Evolutionary conservation across 306 rosid species (phyloP).

Genomic region (Prosopis cineraria): DNA sequence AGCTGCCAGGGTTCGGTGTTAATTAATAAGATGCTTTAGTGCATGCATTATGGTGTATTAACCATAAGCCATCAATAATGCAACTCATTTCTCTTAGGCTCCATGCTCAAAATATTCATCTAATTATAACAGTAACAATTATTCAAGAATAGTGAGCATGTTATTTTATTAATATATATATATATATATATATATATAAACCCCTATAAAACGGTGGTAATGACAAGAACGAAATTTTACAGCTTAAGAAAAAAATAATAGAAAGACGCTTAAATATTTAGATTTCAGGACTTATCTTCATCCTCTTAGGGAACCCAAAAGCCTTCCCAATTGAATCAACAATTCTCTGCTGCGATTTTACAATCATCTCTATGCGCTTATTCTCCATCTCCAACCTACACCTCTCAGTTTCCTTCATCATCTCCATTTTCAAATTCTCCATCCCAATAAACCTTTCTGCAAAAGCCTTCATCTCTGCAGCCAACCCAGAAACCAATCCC

Average conservation of each 20-base stretch:
- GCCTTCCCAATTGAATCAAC: slow-evolving; percentile 75
- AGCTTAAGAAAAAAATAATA: background rate
- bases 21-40: background rate
- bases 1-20: background rate
- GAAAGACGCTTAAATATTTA: slow-evolving; percentile 27
- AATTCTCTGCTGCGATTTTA: slow-evolving; percentile 60
- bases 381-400: slow-evolving; percentile 84
- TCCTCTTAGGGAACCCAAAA: slow-evolving; percentile 53
- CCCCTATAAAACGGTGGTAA: background rate
- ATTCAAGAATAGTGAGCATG: background rate
- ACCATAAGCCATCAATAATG: background rate
- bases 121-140: background rate
- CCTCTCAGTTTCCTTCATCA: slow-evolving; percentile 78
- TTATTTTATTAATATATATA: background rate
- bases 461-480: slow-evolving; percentile 64
- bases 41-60: background rate
- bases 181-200: background rate
- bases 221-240: slow-evolving; percentile 6
- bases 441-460: slow-evolving; percentile 59
- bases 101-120: background rate
- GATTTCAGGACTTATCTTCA: slow-evolving; percentile 35
- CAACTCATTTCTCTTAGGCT: background rate
- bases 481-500: slow-evolving; percentile 48
- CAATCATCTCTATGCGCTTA: slow-evolving; percentile 65
- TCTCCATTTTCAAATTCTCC: slow-evolving; percentile 82